Base-by-base conservation (phyloP, 208 protist genomes). In the Crithidia fasciculata region DNA sequence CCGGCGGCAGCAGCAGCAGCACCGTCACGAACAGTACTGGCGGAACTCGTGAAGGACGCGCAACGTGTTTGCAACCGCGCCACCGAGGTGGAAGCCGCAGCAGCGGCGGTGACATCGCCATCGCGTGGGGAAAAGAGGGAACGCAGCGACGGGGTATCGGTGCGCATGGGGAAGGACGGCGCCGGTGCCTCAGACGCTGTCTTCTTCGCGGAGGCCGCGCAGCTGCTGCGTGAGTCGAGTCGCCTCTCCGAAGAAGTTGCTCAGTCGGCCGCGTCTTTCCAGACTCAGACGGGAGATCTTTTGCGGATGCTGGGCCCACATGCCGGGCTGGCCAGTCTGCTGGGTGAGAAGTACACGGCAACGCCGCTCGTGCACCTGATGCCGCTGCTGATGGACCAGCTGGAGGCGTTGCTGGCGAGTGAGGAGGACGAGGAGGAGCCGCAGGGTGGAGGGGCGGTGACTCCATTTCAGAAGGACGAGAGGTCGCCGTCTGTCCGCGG, bases 301-400 rank as follows among this genome's bases (percentile, higher is more conserved):
- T 44, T 78, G 18, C 56, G 72, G 10, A 36, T 78, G 49, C 43
- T 78, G 19, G 65, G 72, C 41, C 72, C 72, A 9, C 72, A 78
- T n/a, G 64, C 65, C 0, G 72, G 64, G 4, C 58, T 78, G 45
- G 68, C 72, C n/a, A 41, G 65, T 15, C 45, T 71, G 4, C 53
- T 68, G 15, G 65, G 65, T 13, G 65, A 71, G 36, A 49, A 41
- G 36, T 78, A 72, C 50, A 45, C 63, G 1, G 53, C 44, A 4
- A 78, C 72, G 7, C 72, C 72, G 4, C 57, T 78, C 4, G 72
- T 78, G 40, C 72, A 78, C 19, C 57, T 78, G 18, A 36, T 10
- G 18, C 45, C 63, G n/a, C 54, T 49, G 37, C 47, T 78, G 36
- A 55, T 78, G 19, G 55, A 37, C 12, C 5, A 70, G 44, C 58